These are phyloP conservation scores for Gossypium thurberi DNA, from an alignment of 345 rosid species.

Conservation along the genomic window DNA sequence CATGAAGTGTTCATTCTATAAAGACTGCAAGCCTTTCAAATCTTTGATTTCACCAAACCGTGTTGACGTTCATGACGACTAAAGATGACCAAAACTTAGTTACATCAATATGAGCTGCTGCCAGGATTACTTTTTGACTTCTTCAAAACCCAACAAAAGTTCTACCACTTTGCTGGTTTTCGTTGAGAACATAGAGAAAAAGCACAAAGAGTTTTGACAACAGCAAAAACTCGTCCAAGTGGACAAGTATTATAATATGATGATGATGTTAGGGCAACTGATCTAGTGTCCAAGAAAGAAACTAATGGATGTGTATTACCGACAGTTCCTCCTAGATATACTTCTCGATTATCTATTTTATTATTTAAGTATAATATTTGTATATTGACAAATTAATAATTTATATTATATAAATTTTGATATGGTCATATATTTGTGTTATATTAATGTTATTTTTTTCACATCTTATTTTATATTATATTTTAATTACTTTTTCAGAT, in stretches of 20 bases:
- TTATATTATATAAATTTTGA: too few species aligned
- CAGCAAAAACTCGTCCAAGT: constrained; percentile 15
- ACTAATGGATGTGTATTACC: not conserved
- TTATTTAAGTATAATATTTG: too few species aligned
- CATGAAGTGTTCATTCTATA: not conserved
- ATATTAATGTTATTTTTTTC: too few species aligned
- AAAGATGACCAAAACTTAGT: not conserved
- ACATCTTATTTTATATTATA: not conserved
- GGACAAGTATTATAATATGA: constrained; percentile 5
- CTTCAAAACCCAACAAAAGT: not conserved
- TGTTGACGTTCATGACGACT: constrained; percentile 21
- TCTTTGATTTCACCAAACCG: constrained; percentile 10
- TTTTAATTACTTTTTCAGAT: not conserved
- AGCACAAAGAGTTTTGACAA: constrained; percentile 1
- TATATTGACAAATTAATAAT: too few species aligned
- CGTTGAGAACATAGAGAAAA: constrained; percentile 1
- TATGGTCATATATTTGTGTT: too few species aligned
- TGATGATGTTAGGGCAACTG: constrained; percentile 19
- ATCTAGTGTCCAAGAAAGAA: constrained; percentile 17
- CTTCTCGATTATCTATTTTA: constrained; percentile 3
- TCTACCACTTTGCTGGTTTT: not conserved
- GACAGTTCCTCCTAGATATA: constrained; percentile 11
- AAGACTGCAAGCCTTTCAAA: not conserved
- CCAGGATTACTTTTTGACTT: not conserved
- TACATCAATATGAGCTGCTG: constrained; percentile 14